A percentile compares a stretch with the other conserved stretches of the same genome.
These are phyloP conservation scores for Prunus campanulata DNA, from an alignment of 306 rosid species.

Conservation along the genomic window DNA sequence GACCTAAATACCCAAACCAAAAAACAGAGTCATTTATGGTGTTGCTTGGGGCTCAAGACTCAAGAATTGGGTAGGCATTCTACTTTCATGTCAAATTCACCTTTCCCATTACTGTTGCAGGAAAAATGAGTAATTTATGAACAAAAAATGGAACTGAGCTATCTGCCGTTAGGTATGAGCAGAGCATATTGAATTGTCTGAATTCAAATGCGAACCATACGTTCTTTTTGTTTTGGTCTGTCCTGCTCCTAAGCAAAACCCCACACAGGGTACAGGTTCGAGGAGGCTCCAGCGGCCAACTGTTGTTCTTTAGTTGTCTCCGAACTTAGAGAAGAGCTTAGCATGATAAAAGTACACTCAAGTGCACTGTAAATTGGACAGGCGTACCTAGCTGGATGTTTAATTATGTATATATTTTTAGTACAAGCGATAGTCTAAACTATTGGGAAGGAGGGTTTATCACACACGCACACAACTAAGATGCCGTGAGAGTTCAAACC, in stretches of 20 bases:
- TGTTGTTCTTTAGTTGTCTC: neutral
- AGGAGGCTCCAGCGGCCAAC: neutral
- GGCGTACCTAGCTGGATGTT: neutral
- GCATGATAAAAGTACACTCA: neutral
- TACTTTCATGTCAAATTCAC: neutral
- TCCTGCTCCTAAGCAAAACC: too few species aligned
- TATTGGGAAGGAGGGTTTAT: rapidly evolving
- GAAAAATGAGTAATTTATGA: neutral
- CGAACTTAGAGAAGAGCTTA: too few species aligned
- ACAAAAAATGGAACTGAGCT: neutral
- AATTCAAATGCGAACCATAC: too few species aligned
- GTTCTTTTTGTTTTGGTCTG: too few species aligned
- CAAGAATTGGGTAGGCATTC: neutral
- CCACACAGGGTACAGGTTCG: too few species aligned
- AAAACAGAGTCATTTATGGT: neutral
- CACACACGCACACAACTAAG: too few species aligned
- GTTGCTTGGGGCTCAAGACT: constrained; percentile 10
- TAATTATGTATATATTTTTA: too few species aligned
- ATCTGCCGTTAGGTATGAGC: neutral
- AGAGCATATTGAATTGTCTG: too few species aligned
- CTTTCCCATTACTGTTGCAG: neutral
- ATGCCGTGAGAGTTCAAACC: too few species aligned
- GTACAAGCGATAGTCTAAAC: too few species aligned
- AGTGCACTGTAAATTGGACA: neutral
- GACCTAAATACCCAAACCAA: neutral